Conservation (phyloP, 306 rosid genomes). For the Vachellia pachyceras region DNA sequence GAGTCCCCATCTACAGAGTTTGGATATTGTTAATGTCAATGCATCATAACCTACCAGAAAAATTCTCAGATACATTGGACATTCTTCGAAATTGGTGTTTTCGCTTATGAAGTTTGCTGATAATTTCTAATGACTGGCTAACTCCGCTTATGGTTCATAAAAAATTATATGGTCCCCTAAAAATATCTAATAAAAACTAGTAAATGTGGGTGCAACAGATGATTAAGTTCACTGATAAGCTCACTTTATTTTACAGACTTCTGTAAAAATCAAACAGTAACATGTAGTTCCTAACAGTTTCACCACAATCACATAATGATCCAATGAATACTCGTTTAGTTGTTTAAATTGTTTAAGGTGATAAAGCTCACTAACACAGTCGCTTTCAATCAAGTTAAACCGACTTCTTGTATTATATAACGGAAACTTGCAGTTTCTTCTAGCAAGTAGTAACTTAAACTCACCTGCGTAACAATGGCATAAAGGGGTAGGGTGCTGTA, state of each 20-base stretch:
- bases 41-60: not conserved
- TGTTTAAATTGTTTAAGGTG: not conserved
- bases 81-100: not conserved
- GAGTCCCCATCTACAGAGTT: constrained; percentile 77
- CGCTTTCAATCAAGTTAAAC: not conserved
- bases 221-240: not conserved
- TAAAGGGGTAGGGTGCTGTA: constrained; percentile 95
- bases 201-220: not conserved
- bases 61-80: not conserved
- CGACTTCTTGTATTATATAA: not conserved
- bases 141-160: too few species aligned
- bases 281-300: not conserved
- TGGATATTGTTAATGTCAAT: constrained; percentile 12
- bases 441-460: constrained; percentile 24
- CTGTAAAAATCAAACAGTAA: not conserved
- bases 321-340: not conserved
- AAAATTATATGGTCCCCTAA: too few species aligned
- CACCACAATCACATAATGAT: not conserved
- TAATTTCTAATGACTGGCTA: not conserved
- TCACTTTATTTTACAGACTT: not conserved
- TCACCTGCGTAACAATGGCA: constrained; percentile 91
- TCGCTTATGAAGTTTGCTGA: not conserved
- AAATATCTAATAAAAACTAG: not conserved
- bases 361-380: not conserved
- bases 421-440: not conserved